A percentile compares a stretch with the other conserved stretches of the same genome.
These are phyloP conservation scores for Aspergillus ibericus DNA, from an alignment of 2,329 filamentous ascomycete species.

Conservation along the genomic window DNA sequence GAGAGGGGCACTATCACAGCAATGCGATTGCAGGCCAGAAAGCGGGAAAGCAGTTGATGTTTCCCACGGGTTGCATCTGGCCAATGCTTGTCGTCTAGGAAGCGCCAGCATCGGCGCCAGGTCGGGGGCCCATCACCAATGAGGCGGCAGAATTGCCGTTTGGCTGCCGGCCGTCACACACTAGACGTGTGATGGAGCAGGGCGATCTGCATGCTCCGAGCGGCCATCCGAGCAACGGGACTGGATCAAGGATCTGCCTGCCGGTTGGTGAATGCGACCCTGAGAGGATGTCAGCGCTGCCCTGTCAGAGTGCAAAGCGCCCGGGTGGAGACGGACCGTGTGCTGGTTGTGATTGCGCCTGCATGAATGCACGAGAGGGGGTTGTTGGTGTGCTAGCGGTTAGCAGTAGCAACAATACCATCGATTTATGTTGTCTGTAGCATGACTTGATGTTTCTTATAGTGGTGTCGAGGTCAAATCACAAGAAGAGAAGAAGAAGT, in stretches of 20 bases:
- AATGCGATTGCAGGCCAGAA: conserved; percentile 20
- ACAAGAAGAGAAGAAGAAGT: neutral
- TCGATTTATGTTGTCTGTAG: neutral
- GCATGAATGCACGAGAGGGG: conserved; percentile 4
- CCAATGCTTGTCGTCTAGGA: conserved; percentile 35
- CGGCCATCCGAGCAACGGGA: neutral
- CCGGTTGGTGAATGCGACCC: neutral
- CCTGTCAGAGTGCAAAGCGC: conserved; percentile 14
- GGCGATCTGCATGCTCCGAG: conserved; percentile 29
- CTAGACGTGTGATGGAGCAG: conserved; percentile 34
- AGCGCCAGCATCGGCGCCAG: conserved; percentile 33
- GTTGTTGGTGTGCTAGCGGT: neutral
- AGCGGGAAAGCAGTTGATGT: conserved; percentile 24
- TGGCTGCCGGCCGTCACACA: conserved; percentile 33
- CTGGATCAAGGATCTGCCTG: conserved; percentile 5
- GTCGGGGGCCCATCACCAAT: conserved; percentile 30
- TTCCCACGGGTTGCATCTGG: conserved; percentile 34
- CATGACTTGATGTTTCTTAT: neutral
- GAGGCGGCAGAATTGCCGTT: conserved; percentile 18
- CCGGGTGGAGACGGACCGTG: conserved; percentile 1
- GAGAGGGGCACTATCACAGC: conserved; percentile 30
- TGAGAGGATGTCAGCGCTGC: neutral
- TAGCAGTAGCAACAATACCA: neutral
- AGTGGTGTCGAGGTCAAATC: neutral
- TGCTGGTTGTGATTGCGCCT: conserved; percentile 12